phyloP scores from a whole-genome alignment of 345 rosid species.

The Hibiscus tridactylites region DNA sequence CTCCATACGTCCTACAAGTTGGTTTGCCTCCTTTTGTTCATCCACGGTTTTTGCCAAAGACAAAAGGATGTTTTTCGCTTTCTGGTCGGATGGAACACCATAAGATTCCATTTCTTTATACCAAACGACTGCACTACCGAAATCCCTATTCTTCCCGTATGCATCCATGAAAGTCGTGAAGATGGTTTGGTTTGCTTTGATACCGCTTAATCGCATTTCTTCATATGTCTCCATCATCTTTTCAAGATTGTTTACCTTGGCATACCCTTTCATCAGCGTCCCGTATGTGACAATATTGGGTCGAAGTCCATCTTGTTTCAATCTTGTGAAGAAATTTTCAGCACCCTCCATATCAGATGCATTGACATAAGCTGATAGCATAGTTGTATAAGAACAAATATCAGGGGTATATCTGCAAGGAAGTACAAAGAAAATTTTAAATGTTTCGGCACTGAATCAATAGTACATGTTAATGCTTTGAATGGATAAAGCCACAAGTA shows the following conservation, averaged over 20 bases:
- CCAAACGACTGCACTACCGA: constrained; percentile 77
- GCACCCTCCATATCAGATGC: constrained; percentile 94
- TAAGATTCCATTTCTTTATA: constrained; percentile 72
- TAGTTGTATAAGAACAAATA: constrained; percentile 82
- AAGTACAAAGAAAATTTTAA: neutral
- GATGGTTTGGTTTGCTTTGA: constrained; percentile 74
- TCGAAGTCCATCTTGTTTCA: constrained; percentile 58
- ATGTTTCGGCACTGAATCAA: neutral
- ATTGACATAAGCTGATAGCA: constrained; percentile 89
- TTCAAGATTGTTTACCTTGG: constrained; percentile 54
- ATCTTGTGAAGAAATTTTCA: constrained; percentile 67
- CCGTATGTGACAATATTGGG: constrained; percentile 81
- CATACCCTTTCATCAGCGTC: constrained; percentile 78
- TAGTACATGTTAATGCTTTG: neutral
- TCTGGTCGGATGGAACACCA: constrained; percentile 69
- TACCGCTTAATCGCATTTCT: constrained; percentile 49
- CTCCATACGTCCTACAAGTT: constrained; percentile 35
- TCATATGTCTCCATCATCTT: constrained; percentile 71
- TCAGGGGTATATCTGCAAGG: constrained; percentile 65
- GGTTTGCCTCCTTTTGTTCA: constrained; percentile 59
- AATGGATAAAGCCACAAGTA: neutral
- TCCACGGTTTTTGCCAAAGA: constrained; percentile 67
- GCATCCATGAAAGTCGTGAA: constrained; percentile 88
- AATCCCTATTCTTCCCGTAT: constrained; percentile 66
- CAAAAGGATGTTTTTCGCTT: constrained; percentile 76